phyloP scores from a whole-genome alignment of 805 yeast genomes.

The Metschnikowia anglica region DNA sequence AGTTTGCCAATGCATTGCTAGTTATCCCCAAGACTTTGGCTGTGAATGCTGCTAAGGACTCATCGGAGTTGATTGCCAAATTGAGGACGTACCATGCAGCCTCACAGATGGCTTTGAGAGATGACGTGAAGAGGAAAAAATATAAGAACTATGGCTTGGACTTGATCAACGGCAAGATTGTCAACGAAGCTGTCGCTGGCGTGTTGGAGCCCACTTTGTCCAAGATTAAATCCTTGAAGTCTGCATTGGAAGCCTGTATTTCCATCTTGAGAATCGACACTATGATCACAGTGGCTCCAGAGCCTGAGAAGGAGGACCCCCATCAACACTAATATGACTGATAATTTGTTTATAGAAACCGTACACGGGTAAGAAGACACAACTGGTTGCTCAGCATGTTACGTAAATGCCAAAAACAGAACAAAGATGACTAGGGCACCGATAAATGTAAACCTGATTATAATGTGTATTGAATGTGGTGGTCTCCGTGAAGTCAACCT shows the following conservation, averaged over 20 bases:
- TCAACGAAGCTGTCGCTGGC: slow-evolving; percentile 79
- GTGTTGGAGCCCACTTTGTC: slow-evolving; percentile 95
- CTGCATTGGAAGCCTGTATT: slow-evolving; percentile 97
- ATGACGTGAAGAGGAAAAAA: slow-evolving; percentile 80
- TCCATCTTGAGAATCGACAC: slow-evolving; percentile 97
- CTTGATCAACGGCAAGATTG: slow-evolving; percentile 85
- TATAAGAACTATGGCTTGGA: slow-evolving; percentile 94
- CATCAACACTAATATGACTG: slow-evolving; percentile 62
- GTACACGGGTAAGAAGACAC: slow-evolving; percentile 4
- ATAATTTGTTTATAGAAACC: slow-evolving; percentile 3
- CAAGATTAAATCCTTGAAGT: slow-evolving; percentile 87
- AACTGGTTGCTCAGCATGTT: slow-evolving; percentile 4
- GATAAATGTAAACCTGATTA: too few species aligned
- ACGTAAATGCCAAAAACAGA: too few species aligned
- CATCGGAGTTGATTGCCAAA: slow-evolving; percentile 91
- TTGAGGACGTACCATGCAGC: slow-evolving; percentile 96
- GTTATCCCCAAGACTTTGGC: slow-evolving; percentile 96
- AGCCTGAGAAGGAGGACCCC: slow-evolving; percentile 86
- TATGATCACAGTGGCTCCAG: slow-evolving; percentile 96
- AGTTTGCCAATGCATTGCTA: slow-evolving; percentile 86
- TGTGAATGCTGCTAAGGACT: slow-evolving; percentile 95
- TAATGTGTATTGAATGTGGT: too few species aligned
- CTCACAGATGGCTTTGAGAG: slow-evolving; percentile 77
- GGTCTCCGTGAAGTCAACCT: too few species aligned
- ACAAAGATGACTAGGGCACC: too few species aligned